Base-by-base conservation (phyloP, 1,284 basidiomycete genomes). In the Ceratobasidium theobromae region DNA sequence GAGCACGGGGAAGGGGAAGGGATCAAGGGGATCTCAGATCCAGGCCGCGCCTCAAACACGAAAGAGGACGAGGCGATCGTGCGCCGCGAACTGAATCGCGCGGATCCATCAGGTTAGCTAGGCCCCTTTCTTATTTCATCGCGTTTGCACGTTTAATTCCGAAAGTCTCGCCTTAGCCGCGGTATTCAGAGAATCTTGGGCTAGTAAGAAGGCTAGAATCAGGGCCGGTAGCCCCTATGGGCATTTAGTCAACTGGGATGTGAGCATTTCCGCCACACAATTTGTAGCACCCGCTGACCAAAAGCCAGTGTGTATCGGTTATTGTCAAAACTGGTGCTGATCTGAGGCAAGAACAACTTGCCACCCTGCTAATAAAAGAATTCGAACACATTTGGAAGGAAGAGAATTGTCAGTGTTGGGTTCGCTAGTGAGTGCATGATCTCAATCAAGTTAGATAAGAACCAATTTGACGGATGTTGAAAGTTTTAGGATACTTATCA, bases 321-420 rank as follows among this genome's bases (percentile, higher is more conserved):
- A 99, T 99, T 70, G 94, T 99, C 75, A 99, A 99, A 79, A 98
- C 95, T 2, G 97, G 96, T 1, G 95, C 91, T 28, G 97, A 99
- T 77, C 77, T 99, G 60, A 86, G 97, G 53, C 97, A 99, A 78
- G 97, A 99, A 75, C 97, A 99, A 77, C 82, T 99, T 28, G 97
- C 97, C 5, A 92, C 95, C 6, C 95, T 98, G 74, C 84, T 99
- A 6, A 96, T 99, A 67, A 88, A 83, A 68, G 62, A 96, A 74
- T 98, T 99, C 74, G 88, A 91, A 68, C 81, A 86, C 66, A 98
- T 99, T 73, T 99, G 95, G 94, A 86, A 87, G 72, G 95, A 98
- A 71, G 95, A 97, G 76, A 89, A 86, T 43, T 93, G 88, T 74
- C 81, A 85, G 55, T 95, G 92, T 72, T 98, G 93, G 92, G 88